Percentiles rank a stretch among this genome's conserved stretches.
These are phyloP conservation scores for Pistacia atlantica DNA, from an alignment of 345 rosid species.

Conservation along the genomic window DNA sequence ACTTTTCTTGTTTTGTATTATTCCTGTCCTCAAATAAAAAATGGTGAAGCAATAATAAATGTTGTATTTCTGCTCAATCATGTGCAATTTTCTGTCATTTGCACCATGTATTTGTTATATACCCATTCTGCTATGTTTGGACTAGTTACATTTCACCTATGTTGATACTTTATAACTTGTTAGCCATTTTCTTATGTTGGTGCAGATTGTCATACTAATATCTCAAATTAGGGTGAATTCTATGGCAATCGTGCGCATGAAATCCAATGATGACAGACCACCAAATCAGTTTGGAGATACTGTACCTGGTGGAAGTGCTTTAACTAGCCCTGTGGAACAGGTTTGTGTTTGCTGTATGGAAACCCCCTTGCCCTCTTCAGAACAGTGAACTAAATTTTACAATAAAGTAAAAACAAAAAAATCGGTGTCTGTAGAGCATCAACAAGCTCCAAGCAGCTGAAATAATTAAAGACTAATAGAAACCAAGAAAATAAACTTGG, in stretches of 20 bases:
- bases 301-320: slow-evolving; percentile 34
- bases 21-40: not conserved
- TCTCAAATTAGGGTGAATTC: slow-evolving; percentile 83
- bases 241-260: slow-evolving; percentile 74
- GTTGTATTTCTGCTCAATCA: not conserved
- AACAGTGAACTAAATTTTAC: not conserved
- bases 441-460: not conserved
- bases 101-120: not conserved
- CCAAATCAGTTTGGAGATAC: slow-evolving; percentile 38
- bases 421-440: not conserved
- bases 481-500: not conserved
- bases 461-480: not conserved
- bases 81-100: slow-evolving; percentile 1
- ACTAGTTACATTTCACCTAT: not conserved
- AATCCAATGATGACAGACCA: slow-evolving; percentile 41
- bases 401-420: not conserved
- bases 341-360: slow-evolving; percentile 34
- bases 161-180: not conserved
- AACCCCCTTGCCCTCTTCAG: not conserved
- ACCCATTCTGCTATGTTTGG: not conserved
- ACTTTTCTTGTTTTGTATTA: not conserved
- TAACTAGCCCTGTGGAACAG: slow-evolving; percentile 69
- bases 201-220: slow-evolving; percentile 65
- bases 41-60: not conserved
- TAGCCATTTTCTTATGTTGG: slow-evolving; percentile 26